Base-by-base conservation (phyloP, 2,329 filamentous ascomycete genomes). In the Alternaria conjuncta region DNA sequence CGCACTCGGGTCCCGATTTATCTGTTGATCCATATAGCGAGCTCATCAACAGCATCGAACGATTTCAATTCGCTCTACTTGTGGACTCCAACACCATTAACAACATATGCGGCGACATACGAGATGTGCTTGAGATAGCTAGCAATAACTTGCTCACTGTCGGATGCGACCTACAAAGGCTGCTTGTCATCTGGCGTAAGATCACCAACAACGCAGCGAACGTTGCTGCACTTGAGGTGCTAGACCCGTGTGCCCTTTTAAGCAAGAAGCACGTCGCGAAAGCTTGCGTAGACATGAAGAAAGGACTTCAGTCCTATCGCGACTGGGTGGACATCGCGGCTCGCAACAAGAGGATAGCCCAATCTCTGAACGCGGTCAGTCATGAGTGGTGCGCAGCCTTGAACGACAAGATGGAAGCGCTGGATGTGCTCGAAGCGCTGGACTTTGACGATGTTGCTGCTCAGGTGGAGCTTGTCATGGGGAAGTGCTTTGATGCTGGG, bases 141-240 rank as follows among this genome's bases (percentile, higher is more conserved):
- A 45, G 46, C 20, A 45, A 57, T n/a, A 61, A 61, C 9, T 11
- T 61, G 53, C 46, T 57, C 11, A 57, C 53, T 23, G 43, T 47
- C n/a, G 45, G 28, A 23, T 58, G 54, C 15, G 60, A 58, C 11
- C 26, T 62, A n/a, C 45, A 57, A 28, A 28, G 55, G 28, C 36
- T 58, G 6, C 36, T 23, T 5, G 30, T 26, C 3, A 41, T 41
- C 6, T 62, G 54, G 55, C n/a, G 28, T 10, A 23, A 57, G 41
- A 15, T 62, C 25, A 47, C 55, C 13, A 2, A 6, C 6, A 46
- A 46, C 11, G 50, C 58, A 13, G 23, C 53, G 7, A 43, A 23
- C 15, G 23, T 18, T 25, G 32, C 13, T 6, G 45, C 15, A 10
- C 32, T 51, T 2, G 30, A 6, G 15, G 4, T 23, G 2, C 25